A percentile compares a stretch with the other conserved stretches of the same genome.
phyloP scores from a whole-genome alignment of 75 land plant genomes.

The Isoetes taiwanensis region DNA sequence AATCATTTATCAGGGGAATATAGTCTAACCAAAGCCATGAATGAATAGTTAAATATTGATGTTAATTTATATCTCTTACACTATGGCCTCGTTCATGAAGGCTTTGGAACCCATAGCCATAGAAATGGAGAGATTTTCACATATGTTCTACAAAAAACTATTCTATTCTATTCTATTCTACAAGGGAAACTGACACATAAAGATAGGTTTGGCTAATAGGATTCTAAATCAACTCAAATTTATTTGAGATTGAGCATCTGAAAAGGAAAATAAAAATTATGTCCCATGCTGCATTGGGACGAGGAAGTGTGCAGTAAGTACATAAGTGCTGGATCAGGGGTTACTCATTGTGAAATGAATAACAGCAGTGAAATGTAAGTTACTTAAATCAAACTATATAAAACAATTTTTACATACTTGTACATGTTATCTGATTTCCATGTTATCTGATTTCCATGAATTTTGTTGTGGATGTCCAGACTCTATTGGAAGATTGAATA shows the following conservation, averaged over 20 bases:
- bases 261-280: neutral
- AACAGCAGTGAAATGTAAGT: slow-evolving; percentile 17
- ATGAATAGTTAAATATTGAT: no score
- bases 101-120: slow-evolving; percentile 23
- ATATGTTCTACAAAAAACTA: no score
- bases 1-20: neutral
- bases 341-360: slow-evolving; percentile 28
- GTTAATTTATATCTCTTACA: neutral
- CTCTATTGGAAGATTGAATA: slow-evolving; percentile 83
- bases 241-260: neutral
- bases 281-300: slow-evolving; percentile 18
- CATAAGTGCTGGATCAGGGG: slow-evolving; percentile 24
- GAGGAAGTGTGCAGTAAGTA: slow-evolving; percentile 25
- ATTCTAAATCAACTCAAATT: neutral
- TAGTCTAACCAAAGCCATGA: neutral
- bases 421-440: no score
- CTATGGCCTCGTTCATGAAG: slow-evolving; percentile 19
- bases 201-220: slow-evolving; percentile 13
- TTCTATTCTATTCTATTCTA: no score
- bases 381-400: no score
- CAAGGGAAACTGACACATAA: slow-evolving; percentile 29
- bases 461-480: no score
- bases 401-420: no score
- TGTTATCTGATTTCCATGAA: no score
- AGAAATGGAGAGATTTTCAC: slow-evolving; percentile 28